Base-by-base conservation (phyloP, 805 yeast species). In the Metschnikowia bowlesiae region DNA sequence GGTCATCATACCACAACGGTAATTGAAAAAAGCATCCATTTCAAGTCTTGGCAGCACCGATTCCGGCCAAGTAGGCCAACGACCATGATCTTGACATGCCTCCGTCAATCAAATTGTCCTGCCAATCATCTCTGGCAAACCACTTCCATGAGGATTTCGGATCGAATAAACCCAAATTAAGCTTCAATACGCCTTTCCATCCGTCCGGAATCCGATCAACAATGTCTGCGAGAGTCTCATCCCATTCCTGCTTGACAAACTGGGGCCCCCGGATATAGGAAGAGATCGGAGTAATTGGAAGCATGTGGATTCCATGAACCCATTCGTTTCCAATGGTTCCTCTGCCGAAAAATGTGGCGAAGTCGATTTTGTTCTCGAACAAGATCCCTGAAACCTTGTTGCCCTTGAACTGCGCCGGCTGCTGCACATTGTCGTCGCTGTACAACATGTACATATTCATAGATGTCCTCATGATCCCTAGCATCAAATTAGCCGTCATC, bases 1-100 rank as follows among this genome's bases (percentile, higher is more conserved):
- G 18, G 8, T 18, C 16, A 36, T n/a, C 36, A n/a, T 9, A 8
- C 6, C 39, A 36, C 11, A 36, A 10, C 8, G 13, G 11, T 10
- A 36, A 36, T 2, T 26, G 9, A n/a, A 36, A 18, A 13, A 22
- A 22, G 22, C 10, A 18, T 36, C 18, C 28, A 13, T n/a, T n/a
- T 8, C 8, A 39, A 8, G 31, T n/a, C 41, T 28, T 33, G 33
- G 60, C 57, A 13, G 49, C 61, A 6, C 71, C 73, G 46, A 73
- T 65, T 18, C 79, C 84, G 6, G 80, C 96, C 42, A 88, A 75
- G 56, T 80, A 87, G 0, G 96, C 83, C 54, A 90, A 71, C 10
- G 91, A 84, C 96, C 96, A 90, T 0, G 97, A 85, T 54, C 83
- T 71, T 29, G 92, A 83, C 76, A 89, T 92, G 2, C 97, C 97